A percentile compares a stretch with the other conserved stretches of the same genome.
phyloP scores from a whole-genome alignment of 1,284 basidiomycete species.

The Pseudozyma thailandica region DNA sequence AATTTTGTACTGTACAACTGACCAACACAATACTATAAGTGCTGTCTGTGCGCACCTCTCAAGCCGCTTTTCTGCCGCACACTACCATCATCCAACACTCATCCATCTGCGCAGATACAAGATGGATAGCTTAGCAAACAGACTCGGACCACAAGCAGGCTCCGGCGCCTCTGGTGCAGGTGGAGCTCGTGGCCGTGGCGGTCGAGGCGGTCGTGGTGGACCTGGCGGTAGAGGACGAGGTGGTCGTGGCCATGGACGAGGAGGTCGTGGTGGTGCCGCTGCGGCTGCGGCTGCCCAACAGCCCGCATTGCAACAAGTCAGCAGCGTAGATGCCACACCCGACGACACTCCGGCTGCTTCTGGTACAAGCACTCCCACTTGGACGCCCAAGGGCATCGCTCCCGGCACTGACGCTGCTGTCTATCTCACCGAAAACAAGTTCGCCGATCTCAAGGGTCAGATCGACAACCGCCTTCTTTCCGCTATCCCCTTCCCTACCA shows the following conservation, averaged over 20 bases:
- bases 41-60: conserved; percentile 17
- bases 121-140: conserved; percentile 29
- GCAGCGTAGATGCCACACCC: conserved; percentile 33
- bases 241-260: conserved; percentile 24
- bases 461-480: conserved; percentile 57
- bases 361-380: conserved; percentile 24
- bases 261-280: conserved; percentile 39
- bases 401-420: conserved; percentile 30
- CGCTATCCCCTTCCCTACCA: conserved; percentile 68
- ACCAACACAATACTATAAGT: neutral
- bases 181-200: conserved; percentile 14
- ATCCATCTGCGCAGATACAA: neutral
- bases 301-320: conserved; percentile 70
- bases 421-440: conserved; percentile 46
- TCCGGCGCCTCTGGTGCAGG: conserved; percentile 3
- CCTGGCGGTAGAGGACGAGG: conserved; percentile 21
- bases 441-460: conserved; percentile 38
- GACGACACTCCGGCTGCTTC: conserved; percentile 37
- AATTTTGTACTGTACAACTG: neutral
- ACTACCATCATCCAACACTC: neutral
- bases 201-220: conserved; percentile 20
- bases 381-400: conserved; percentile 27
- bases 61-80: neutral
- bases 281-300: conserved; percentile 13
- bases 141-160: conserved; percentile 22